Conservation (phyloP, 2,329 filamentous ascomycete genomes). For the Exophiala spinifera region DNA sequence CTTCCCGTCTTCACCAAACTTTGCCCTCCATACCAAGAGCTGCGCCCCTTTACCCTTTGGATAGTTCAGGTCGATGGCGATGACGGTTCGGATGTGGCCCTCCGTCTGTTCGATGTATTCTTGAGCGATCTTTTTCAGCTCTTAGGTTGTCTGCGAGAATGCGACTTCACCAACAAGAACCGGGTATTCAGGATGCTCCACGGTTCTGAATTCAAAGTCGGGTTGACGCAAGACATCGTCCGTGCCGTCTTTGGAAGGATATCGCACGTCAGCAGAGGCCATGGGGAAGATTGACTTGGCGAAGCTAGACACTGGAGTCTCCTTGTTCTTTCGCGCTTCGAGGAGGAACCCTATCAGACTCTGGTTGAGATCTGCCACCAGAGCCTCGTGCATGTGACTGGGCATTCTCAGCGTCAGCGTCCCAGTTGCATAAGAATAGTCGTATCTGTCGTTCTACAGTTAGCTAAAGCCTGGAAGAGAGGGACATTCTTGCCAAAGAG, state of each 20-base stretch:
- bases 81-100: conserved; percentile 3
- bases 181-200: background rate
- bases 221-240: too few relatives aligned
- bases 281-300: too few relatives aligned
- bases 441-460: conserved; percentile 2
- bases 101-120: conserved; percentile 2
- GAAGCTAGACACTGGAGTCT: too few relatives aligned
- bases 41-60: background rate
- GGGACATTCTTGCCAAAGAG: too few relatives aligned
- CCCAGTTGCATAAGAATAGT: conserved; percentile 2
- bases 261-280: too few relatives aligned
- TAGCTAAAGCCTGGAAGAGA: too few relatives aligned
- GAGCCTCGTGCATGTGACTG: background rate
- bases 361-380: too few relatives aligned
- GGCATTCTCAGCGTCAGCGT: conserved; percentile 2
- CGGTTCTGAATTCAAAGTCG: background rate
- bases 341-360: too few relatives aligned
- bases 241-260: too few relatives aligned
- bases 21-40: conserved; percentile 5
- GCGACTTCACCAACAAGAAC: conserved; percentile 3
- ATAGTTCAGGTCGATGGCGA: conserved; percentile 1
- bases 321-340: too few relatives aligned
- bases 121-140: background rate
- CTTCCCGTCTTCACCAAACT: conserved; percentile 1
- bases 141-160: background rate